Conservation (phyloP, 345 rosid species). For the Pelargonium nanum region DNA sequence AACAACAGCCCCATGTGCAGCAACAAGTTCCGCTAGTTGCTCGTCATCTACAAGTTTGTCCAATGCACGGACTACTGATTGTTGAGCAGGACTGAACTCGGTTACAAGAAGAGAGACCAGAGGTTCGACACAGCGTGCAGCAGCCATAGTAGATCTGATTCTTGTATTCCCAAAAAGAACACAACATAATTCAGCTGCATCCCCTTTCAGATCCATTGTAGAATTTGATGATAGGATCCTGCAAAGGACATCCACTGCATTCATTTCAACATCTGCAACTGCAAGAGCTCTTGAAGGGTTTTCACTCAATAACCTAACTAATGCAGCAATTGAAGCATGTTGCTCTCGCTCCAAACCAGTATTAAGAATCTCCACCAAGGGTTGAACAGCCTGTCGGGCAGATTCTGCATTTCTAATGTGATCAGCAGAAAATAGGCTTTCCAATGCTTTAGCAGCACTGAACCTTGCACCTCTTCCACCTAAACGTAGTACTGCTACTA, state of each 20-base stretch:
- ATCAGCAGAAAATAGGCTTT: constrained; percentile 90
- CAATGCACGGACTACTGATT: constrained; percentile 85
- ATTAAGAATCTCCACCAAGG: constrained; percentile 93
- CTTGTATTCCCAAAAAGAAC: constrained; percentile 90
- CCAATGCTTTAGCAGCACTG: constrained; percentile 95
- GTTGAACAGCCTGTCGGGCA: constrained; percentile 93
- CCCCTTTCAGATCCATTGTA: constrained; percentile 92
- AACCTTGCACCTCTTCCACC: constrained; percentile 98
- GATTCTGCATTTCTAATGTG: constrained; percentile 94
- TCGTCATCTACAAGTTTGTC: constrained; percentile 98
- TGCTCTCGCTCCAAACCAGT: constrained; percentile 94
- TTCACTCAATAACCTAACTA: constrained; percentile 90
- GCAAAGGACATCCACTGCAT: constrained; percentile 97
- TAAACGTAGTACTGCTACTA: constrained; percentile 88
- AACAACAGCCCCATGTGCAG: constrained; percentile 95
- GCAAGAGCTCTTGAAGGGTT: constrained; percentile 93
- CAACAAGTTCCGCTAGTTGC: constrained; percentile 97
- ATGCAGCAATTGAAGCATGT: constrained; percentile 96
- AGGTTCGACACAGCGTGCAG: constrained; percentile 98
- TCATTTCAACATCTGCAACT: constrained; percentile 97
- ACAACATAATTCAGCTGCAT: constrained; percentile 96
- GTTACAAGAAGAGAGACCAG: constrained; percentile 87
- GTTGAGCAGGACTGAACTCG: constrained; percentile 89
- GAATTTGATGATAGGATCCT: constrained; percentile 86
- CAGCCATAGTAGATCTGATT: constrained; percentile 96